Conservation (phyloP, 1,139 yeast genomes). For the Pichia terricola region DNA sequence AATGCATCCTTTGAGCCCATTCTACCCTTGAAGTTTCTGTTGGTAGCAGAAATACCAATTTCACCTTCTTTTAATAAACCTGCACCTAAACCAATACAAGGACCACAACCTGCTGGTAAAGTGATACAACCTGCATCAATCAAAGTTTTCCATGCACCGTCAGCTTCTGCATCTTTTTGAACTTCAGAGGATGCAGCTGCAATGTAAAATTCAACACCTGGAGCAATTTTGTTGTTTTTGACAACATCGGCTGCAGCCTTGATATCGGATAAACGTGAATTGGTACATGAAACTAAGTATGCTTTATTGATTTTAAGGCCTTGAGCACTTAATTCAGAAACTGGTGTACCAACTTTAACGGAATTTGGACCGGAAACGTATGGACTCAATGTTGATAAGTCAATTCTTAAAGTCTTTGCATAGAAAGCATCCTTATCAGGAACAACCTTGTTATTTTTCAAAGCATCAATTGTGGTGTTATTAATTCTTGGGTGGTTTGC, state of each 20-base stretch:
- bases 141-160: constrained; percentile 87
- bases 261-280: constrained; percentile 85
- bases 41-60: constrained; percentile 96
- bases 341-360: constrained; percentile 78
- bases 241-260: constrained; percentile 89
- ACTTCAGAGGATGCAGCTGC: constrained; percentile 96
- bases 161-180: constrained; percentile 81
- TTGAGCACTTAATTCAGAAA: constrained; percentile 62
- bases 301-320: constrained; percentile 84
- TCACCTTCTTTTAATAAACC: constrained; percentile 92
- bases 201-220: constrained; percentile 86
- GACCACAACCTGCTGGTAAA: constrained; percentile 98
- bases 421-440: constrained; percentile 75
- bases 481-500: constrained; percentile 79
- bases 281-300: constrained; percentile 94
- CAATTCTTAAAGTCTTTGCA: constrained; percentile 79
- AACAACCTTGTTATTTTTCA: constrained; percentile 31
- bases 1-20: constrained; percentile 97
- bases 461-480: constrained; percentile 40
- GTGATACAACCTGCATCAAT: constrained; percentile 91
- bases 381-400: constrained; percentile 79
- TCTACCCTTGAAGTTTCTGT: constrained; percentile 96
- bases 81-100: constrained; percentile 94
- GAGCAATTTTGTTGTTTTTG: constrained; percentile 71
- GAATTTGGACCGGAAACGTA: constrained; percentile 95